Base-by-base conservation (phyloP, 1,284 basidiomycete species). In the Ustilago loliicola region DNA sequence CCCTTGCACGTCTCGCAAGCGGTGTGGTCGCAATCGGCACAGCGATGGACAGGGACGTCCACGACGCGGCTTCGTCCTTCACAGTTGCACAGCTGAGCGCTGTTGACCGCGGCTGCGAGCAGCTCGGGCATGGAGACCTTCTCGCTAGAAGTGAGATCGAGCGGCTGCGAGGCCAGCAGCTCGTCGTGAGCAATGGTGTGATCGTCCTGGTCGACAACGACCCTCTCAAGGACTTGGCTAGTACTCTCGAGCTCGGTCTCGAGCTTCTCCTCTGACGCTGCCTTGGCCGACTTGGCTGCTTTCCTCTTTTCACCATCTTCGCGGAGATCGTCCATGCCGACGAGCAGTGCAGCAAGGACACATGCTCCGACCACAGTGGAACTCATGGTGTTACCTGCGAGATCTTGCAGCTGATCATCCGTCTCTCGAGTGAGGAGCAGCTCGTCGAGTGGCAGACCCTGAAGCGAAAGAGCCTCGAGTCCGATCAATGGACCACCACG, bases 401-500 rank as follows among this genome's bases (percentile, higher is more conserved):
- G 89, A 87, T 98, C 95, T 15, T 95, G 94, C 2, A 98, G 89
- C 81, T 98, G 93, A 87, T 97, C 96, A 86, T 96, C 94, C 13
- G 90, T 94, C 87, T 98, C 95, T 65, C 94, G 91, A 1, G 95
- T 98, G 52, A 98, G 89, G 8, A 98, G 89, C 1, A 98, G 89
- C 84, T 95, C 94, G 85, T 96, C 93, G 40, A 97, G 91, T 0
- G 95, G 95, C 48, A 98, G 90, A 27, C 95, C 96, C 84, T 98
- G 95, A 88, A 98, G 92, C 3, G 94, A 93, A 27, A 98, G 88
- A 0, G 95, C 95, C 85, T 98, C 95, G 36, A 95, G 88, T 10
- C 95, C 95, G 17, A 96, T 92, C 90, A 98, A 93, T 3, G 95
- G 96, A n/a, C 96, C 95, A 45, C 96, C 96, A 58, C 95, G 94